Evolutionary conservation across 192 early-diverging fungal species (phyloP), one percentile per base, ranked within the genome.

Genomic region (Coemansia sp.): DNA sequence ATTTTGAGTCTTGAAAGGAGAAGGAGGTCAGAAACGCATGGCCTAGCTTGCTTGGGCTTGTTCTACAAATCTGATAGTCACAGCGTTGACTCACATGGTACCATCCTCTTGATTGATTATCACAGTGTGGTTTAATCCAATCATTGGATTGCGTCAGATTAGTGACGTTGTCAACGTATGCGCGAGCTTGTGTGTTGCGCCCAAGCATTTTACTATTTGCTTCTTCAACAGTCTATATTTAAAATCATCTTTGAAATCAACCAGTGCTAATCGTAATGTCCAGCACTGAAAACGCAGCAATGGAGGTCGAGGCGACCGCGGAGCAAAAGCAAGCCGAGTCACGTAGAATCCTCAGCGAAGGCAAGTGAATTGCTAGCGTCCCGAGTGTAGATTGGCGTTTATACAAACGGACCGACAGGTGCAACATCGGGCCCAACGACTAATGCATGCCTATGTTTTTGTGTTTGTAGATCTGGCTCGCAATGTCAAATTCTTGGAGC

Each of bases 381-480:
- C 7, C 18, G 15, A 15, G 12, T 7, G 50, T n/a, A 52, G 50
- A 52, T 52, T 52, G 24, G 3, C 7, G 24, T 24, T 22, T 29
- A 47, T 20, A n/a, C 18, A 5, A 9, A n/a, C 9, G 10, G 45
- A 0, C 45, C 9, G 7, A 47, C 1, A 47, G 6, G 45, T 18
- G 18, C 20, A 47, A 47, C 18, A 9, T 5, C 7, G 5, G 45
- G 18, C n/a, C 45, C n/a, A 8, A 8, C 45, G 7, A 47, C 18
- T 20, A 47, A 47, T 52, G 4, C n/a, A 30, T 18, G 11, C 22
- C 3, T 4, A 24, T 65, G 4, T 52, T 37, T 15, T 29, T 44
- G n/a, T 29, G 39, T 35, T 34, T 73, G 74, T 81, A 97, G 97
- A 99, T 78, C 85, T 97, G 61, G 91, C 91, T 67, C 91, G 92